Evolutionary conservation across 2,329 filamentous ascomycete species (phyloP).

Genomic region (Emmonsia crescens): DNA sequence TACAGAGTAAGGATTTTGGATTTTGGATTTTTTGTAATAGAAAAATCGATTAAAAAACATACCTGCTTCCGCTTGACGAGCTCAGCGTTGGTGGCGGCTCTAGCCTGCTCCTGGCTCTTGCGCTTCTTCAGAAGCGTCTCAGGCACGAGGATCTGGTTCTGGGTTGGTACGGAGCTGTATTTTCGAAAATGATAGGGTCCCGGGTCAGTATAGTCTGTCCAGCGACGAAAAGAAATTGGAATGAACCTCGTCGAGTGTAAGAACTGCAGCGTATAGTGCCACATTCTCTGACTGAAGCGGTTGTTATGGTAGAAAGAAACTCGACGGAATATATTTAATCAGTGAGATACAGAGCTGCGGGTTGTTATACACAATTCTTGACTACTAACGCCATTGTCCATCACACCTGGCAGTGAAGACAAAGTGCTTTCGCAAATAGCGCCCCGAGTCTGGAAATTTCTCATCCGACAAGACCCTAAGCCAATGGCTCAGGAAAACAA

Average conservation of each 20-base stretch:
- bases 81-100: slow-evolving; percentile 73
- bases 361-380: not conserved
- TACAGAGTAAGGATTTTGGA: not conserved
- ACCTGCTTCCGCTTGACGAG: slow-evolving; percentile 85
- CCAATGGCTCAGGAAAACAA: slow-evolving; percentile 41
- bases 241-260: slow-evolving; percentile 68
- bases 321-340: slow-evolving; percentile 73
- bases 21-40: not conserved
- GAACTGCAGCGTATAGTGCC: slow-evolving; percentile 82
- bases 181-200: slow-evolving; percentile 12
- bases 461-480: slow-evolving; percentile 70
- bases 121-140: slow-evolving; percentile 99
- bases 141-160: slow-evolving; percentile 92
- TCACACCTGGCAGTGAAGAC: not conserved
- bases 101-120: slow-evolving; percentile 99
- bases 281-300: slow-evolving; percentile 69
- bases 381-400: slow-evolving; percentile 12
- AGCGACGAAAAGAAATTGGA: slow-evolving; percentile 46
- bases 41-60: slow-evolving; percentile 33
- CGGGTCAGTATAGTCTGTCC: slow-evolving; percentile 69
- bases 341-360: slow-evolving; percentile 43
- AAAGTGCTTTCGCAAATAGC: slow-evolving; percentile 18
- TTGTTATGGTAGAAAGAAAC: slow-evolving; percentile 41
- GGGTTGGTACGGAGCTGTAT: slow-evolving; percentile 75
- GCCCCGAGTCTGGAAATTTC: slow-evolving; percentile 30